Evolutionary conservation across 1,284 basidiomycete genomes (phyloP).

Genomic region (Apiotrichum porosum): DNA sequence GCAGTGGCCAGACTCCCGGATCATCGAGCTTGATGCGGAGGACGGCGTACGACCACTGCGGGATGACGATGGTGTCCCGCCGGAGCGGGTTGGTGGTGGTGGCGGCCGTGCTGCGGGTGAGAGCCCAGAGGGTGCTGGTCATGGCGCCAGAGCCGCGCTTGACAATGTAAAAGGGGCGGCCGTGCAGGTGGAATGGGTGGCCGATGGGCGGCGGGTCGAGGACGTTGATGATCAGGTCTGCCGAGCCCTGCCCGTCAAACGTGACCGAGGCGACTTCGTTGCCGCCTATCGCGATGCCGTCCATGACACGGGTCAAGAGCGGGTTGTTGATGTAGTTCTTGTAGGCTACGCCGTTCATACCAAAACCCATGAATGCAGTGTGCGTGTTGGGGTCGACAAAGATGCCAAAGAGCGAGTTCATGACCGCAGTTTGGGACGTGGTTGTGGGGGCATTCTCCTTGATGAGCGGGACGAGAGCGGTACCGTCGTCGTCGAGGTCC

Average conservation of each 20-base stretch:
- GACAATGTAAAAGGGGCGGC: constrained; percentile 31
- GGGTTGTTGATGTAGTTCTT: constrained; percentile 17
- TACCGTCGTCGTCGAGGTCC: constrained; percentile 24
- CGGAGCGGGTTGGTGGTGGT: constrained; percentile 38
- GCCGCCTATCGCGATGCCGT: background rate
- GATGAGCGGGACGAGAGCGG: constrained; percentile 26
- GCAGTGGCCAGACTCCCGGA: constrained; percentile 23
- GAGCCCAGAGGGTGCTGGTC: constrained; percentile 6
- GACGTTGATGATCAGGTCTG: constrained; percentile 35
- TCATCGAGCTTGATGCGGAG: constrained; percentile 24
- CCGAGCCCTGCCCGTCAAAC: constrained; percentile 22
- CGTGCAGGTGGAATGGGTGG: constrained; percentile 45
- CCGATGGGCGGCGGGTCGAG: constrained; percentile 28
- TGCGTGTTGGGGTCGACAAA: constrained; percentile 18
- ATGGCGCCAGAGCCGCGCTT: constrained; percentile 36
- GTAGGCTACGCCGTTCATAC: constrained; percentile 23
- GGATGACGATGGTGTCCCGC: constrained; percentile 43
- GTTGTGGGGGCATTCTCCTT: constrained; percentile 16
- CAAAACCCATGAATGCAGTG: constrained; percentile 15
- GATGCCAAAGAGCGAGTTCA: constrained; percentile 22
- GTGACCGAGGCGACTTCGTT: constrained; percentile 16
- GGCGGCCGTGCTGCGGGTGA: background rate
- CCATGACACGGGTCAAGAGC: background rate
- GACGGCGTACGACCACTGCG: constrained; percentile 23
- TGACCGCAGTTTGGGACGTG: constrained; percentile 16